Evolutionary conservation across 768 basidiomycete genomes (phyloP).

Genomic region (Cantharellus anzutake): DNA sequence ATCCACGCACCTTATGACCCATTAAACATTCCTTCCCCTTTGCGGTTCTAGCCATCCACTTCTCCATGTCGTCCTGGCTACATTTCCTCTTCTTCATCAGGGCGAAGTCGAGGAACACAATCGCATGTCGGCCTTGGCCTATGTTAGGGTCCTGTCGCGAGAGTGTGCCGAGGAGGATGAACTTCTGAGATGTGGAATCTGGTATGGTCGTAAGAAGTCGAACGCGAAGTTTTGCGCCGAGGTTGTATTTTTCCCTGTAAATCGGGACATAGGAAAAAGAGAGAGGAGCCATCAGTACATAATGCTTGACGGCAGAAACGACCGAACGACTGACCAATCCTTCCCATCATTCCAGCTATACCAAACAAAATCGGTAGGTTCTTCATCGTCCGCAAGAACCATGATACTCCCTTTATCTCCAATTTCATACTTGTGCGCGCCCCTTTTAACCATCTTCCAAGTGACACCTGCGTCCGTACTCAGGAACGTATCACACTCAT

Average conservation of each 20-base stretch:
- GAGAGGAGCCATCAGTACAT: background rate
- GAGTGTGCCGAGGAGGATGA: conserved; percentile 70
- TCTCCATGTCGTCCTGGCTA: conserved; percentile 50
- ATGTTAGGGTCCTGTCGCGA: conserved; percentile 35
- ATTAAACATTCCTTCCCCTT: conserved; percentile 62
- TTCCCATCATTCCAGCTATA: conserved; percentile 74
- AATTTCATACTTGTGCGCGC: conserved; percentile 90
- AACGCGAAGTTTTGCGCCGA: conserved; percentile 54
- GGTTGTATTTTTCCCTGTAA: conserved; percentile 45
- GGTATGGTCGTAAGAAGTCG: conserved; percentile 73
- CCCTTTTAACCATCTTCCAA: conserved; percentile 58
- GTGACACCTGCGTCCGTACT: conserved; percentile 75
- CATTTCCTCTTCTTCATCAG: conserved; percentile 53
- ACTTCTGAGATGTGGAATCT: conserved; percentile 93
- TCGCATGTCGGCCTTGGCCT: conserved; percentile 40
- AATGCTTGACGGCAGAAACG: background rate
- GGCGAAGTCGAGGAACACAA: conserved; percentile 72
- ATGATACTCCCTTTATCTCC: conserved; percentile 74
- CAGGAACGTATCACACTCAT: conserved; percentile 84
- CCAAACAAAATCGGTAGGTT: conserved; percentile 39
- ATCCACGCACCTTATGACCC: conserved; percentile 62
- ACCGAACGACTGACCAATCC: conserved; percentile 42
- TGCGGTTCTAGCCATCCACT: conserved; percentile 64
- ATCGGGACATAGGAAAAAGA: background rate
- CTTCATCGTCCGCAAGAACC: conserved; percentile 74